A percentile compares a stretch with the other conserved stretches of the same genome.
phyloP scores from a whole-genome alignment of 2,329 filamentous ascomycete species.

The Talaromyces marneffei region DNA sequence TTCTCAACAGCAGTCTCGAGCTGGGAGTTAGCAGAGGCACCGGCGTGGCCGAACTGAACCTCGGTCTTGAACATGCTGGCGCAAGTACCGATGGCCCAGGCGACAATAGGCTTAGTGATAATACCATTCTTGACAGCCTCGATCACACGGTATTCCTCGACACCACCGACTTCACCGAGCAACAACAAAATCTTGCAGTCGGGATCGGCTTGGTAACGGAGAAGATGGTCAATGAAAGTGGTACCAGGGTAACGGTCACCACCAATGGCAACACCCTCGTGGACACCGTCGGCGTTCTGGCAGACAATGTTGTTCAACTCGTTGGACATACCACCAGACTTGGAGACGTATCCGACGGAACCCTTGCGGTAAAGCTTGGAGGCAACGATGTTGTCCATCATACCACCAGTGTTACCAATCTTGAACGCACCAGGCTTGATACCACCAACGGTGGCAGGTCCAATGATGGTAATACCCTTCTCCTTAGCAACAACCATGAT shows the following conservation, averaged over 20 bases:
- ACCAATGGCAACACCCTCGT: slow-evolving; percentile 98
- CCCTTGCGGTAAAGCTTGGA: slow-evolving; percentile 99
- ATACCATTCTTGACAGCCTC: slow-evolving; percentile 90
- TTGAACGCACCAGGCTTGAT: slow-evolving; percentile 99
- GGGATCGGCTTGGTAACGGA: slow-evolving; percentile 92
- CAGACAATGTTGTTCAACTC: slow-evolving; percentile 99
- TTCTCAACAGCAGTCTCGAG: slow-evolving; percentile 94
- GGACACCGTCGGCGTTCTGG: slow-evolving; percentile 93
- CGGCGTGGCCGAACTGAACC: slow-evolving; percentile 98
- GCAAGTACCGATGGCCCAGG: slow-evolving; percentile 98
- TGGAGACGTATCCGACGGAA: slow-evolving; percentile 98
- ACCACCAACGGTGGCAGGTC: slow-evolving; percentile 94
- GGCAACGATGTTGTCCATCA: slow-evolving; percentile 99
- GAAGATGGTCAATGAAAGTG: slow-evolving; percentile 97
- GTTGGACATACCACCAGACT: slow-evolving; percentile 99
- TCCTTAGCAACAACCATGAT: slow-evolving; percentile 94
- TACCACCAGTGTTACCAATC: slow-evolving; percentile 99
- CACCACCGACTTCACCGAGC: slow-evolving; percentile 97
- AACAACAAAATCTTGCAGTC: slow-evolving; percentile 96
- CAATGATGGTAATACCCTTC: slow-evolving; percentile 99
- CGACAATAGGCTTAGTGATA: slow-evolving; percentile 98
- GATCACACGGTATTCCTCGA: slow-evolving; percentile 99
- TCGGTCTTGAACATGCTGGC: slow-evolving; percentile 99
- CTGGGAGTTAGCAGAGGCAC: slow-evolving; percentile 97
- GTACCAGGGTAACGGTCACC: slow-evolving; percentile 98